Conservation (phyloP, 73 alveolate genomes). For the Symbiodinium natans region DNA sequence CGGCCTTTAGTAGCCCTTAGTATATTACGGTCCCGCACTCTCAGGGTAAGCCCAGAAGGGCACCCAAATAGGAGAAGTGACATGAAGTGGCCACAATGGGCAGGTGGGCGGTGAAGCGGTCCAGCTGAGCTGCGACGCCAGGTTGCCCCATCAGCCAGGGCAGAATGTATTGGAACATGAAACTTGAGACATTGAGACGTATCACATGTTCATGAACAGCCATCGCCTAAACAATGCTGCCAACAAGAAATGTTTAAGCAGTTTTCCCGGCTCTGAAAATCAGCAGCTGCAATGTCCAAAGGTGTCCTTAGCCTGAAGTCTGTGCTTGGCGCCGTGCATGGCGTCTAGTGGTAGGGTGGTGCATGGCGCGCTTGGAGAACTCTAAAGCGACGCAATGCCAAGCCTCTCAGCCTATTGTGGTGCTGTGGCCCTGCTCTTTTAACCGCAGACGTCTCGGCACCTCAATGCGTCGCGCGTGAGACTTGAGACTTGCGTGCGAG, state of each 20-base stretch:
- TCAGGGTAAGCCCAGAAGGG: too few species aligned
- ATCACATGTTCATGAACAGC: too few species aligned
- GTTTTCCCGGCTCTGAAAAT: constrained; percentile 23
- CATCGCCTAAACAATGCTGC: neutral
- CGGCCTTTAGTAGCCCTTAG: neutral
- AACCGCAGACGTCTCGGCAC: neutral
- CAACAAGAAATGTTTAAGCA: neutral
- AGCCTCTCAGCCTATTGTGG: too few species aligned
- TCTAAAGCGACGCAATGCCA: too few species aligned
- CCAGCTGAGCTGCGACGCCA: neutral
- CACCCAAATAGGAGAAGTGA: too few species aligned
- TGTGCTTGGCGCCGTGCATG: neutral
- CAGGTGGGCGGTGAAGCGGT: constrained; percentile 64
- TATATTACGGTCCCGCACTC: neutral
- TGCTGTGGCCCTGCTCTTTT: neutral
- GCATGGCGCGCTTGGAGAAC: too few species aligned
- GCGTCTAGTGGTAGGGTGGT: too few species aligned
- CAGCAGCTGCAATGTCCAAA: neutral
- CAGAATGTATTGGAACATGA: too few species aligned
- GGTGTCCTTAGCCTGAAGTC: neutral
- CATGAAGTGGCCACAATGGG: neutral
- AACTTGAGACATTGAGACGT: too few species aligned
- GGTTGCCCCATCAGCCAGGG: too few species aligned
- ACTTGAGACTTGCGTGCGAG: too few species aligned
- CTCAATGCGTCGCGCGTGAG: too few species aligned